These are phyloP conservation scores for Phytophthora citricola DNA, from an alignment of 352 stramenopile genomes.

Conservation along the genomic window DNA sequence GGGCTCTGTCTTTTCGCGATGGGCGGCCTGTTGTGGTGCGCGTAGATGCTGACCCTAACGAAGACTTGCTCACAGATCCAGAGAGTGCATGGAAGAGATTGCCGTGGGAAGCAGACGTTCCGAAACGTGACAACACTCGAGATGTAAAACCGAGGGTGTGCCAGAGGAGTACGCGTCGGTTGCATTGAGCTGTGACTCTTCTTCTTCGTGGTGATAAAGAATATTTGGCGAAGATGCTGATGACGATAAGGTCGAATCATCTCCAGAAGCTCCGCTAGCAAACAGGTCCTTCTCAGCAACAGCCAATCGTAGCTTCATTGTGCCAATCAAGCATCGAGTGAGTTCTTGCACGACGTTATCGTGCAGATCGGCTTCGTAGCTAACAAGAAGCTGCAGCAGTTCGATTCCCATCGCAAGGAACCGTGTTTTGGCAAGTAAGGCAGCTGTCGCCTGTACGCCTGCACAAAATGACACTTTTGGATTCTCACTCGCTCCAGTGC, in stretches of 20 bases:
- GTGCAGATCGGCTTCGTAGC: slow-evolving; percentile 61
- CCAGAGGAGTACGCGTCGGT: slow-evolving; percentile 23
- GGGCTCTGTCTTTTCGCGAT: slow-evolving; percentile 38
- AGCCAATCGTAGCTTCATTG: slow-evolving; percentile 54
- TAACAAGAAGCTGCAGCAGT: slow-evolving; percentile 70
- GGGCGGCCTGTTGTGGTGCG: slow-evolving; percentile 16
- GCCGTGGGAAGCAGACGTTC: slow-evolving; percentile 53
- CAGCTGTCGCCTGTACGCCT: slow-evolving; percentile 38
- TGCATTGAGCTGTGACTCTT: slow-evolving; percentile 8
- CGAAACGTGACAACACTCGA: slow-evolving; percentile 78
- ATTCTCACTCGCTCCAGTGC: slow-evolving; percentile 11
- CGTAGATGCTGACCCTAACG: slow-evolving; percentile 9
- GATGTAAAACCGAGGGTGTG: slow-evolving; percentile 62
- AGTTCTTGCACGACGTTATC: slow-evolving; percentile 55
- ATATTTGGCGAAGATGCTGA: slow-evolving; percentile 36
- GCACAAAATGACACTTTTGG: slow-evolving; percentile 19
- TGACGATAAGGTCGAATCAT: slow-evolving; percentile 34
- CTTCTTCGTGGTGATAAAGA: slow-evolving; percentile 25
- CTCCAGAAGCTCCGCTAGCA: slow-evolving; percentile 7
- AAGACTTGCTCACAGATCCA: slow-evolving; percentile 39
- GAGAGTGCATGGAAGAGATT: slow-evolving; percentile 69
- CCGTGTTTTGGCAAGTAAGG: slow-evolving; percentile 64
- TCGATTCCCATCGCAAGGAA: slow-evolving; percentile 82
- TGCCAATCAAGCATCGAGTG: slow-evolving; percentile 68
- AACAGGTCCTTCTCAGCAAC: slow-evolving; percentile 70